These are phyloP conservation scores for Selaginella tamariscina DNA, from an alignment of 75 land plant species.

Conservation along the genomic window DNA sequence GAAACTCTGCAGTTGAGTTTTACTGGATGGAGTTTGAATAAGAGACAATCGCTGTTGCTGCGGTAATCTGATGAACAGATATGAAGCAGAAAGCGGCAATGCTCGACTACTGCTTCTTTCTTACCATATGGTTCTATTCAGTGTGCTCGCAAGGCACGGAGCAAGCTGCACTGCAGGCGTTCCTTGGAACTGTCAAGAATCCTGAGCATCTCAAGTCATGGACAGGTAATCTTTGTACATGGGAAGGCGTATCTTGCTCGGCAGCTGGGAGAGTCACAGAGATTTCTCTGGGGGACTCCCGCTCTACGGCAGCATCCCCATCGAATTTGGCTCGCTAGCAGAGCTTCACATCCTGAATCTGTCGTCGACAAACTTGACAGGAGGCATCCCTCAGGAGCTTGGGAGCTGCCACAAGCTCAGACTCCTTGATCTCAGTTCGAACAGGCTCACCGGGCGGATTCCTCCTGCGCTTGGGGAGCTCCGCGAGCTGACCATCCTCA, in stretches of 20 bases:
- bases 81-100: too few species aligned
- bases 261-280: not conserved
- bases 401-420: constrained; percentile 15
- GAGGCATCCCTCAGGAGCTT: constrained; percentile 39
- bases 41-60: too few species aligned
- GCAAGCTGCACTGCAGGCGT: not conserved
- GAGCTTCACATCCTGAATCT: constrained; percentile 19
- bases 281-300: not conserved
- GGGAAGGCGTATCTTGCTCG: not conserved
- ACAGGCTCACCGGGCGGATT: not conserved
- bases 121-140: too few species aligned
- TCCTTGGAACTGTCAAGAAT: not conserved
- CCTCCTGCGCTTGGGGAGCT: constrained; percentile 17
- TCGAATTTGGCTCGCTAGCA: not conserved
- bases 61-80: too few species aligned
- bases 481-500: constrained; percentile 31
- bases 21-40: too few species aligned
- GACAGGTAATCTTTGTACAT: not conserved
- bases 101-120: too few species aligned
- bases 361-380: constrained; percentile 36
- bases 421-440: constrained; percentile 4
- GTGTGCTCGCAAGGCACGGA: too few species aligned
- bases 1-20: not conserved
- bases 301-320: not conserved
- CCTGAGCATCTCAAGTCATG: not conserved